Percentiles rank a stretch among this genome's conserved stretches.
Evolutionary conservation across 2,329 filamentous ascomycete species (phyloP).

Genomic region (Xylariaceae sp.): DNA sequence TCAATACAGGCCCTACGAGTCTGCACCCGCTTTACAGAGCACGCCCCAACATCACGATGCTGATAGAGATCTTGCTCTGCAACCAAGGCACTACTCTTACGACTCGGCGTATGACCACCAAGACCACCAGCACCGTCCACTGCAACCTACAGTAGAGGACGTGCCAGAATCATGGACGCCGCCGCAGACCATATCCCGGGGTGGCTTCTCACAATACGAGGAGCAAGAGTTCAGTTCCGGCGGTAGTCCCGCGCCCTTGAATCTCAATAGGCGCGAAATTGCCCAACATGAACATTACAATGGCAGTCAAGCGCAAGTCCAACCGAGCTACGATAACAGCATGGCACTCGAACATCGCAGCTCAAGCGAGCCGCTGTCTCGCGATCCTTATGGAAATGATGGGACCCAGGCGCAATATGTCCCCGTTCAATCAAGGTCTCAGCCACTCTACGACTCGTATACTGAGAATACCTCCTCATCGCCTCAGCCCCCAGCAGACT

Average conservation of each 20-base stretch:
- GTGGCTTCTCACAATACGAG: constrained; percentile 31
- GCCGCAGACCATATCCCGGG: constrained; percentile 23
- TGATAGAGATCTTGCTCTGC: constrained; percentile 34
- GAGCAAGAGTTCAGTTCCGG: constrained; percentile 37
- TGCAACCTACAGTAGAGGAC: constrained; percentile 61
- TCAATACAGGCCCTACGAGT: constrained; percentile 47
- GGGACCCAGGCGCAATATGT: constrained; percentile 29
- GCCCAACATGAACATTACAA: constrained; percentile 30
- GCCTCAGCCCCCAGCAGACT: constrained; percentile 32
- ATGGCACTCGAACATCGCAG: neutral
- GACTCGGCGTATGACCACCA: constrained; percentile 43
- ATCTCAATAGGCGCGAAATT: constrained; percentile 35
- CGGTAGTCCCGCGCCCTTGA: constrained; percentile 41
- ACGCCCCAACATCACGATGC: constrained; percentile 26
- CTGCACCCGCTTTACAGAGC: constrained; percentile 37
- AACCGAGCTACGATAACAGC: constrained; percentile 24
- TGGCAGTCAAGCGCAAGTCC: constrained; percentile 22
- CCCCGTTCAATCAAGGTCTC: constrained; percentile 22
- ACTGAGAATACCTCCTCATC: constrained; percentile 30
- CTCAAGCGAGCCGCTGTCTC: neutral
- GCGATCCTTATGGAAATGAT: constrained; percentile 3
- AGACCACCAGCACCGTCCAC: constrained; percentile 43
- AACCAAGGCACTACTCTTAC: constrained; percentile 45
- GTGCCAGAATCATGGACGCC: constrained; percentile 48
- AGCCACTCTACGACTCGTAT: constrained; percentile 27